A percentile compares a stretch with the other conserved stretches of the same genome.
Evolutionary conservation across 2,329 filamentous ascomycete species (phyloP).

Genomic region (Cyphellophora attinorum): DNA sequence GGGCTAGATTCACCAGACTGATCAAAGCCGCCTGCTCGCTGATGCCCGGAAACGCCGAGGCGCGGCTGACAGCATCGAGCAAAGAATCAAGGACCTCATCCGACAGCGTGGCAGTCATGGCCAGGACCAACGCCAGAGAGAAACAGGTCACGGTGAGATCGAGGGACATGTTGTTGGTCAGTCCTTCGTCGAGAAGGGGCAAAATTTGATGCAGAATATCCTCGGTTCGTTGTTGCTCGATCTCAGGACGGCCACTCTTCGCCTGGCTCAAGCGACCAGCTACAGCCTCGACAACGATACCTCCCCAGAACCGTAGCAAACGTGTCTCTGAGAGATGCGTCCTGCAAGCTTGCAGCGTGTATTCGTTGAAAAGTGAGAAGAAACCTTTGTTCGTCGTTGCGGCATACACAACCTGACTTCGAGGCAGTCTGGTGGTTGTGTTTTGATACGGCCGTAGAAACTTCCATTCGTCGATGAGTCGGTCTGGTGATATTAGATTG

Average conservation of each 20-base stretch:
- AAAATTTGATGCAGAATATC: constrained; percentile 59
- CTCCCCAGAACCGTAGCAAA: constrained; percentile 82
- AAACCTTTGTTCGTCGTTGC: constrained; percentile 70
- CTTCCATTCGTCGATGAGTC: constrained; percentile 64
- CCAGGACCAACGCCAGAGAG: constrained; percentile 80
- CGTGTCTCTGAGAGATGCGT: constrained; percentile 65
- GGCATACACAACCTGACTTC: constrained; percentile 73
- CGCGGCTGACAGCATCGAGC: constrained; percentile 66
- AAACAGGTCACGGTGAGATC: constrained; percentile 81
- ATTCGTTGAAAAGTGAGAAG: constrained; percentile 65
- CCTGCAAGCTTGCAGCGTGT: constrained; percentile 66
- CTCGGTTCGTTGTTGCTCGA: constrained; percentile 74
- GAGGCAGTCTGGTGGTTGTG: constrained; percentile 64
- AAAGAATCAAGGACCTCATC: constrained; percentile 74
- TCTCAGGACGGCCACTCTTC: constrained; percentile 62
- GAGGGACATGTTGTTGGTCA: constrained; percentile 64
- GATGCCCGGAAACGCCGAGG: neutral
- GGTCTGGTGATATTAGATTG: constrained; percentile 68
- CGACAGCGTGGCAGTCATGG: constrained; percentile 68
- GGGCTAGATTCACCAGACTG: neutral
- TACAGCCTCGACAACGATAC: constrained; percentile 74
- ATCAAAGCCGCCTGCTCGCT: neutral
- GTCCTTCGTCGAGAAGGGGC: constrained; percentile 65
- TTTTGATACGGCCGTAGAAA: constrained; percentile 82
- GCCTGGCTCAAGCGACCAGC: constrained; percentile 71